phyloP scores from a whole-genome alignment of 2,329 filamentous ascomycete genomes.

The Anthostomella pinea region DNA sequence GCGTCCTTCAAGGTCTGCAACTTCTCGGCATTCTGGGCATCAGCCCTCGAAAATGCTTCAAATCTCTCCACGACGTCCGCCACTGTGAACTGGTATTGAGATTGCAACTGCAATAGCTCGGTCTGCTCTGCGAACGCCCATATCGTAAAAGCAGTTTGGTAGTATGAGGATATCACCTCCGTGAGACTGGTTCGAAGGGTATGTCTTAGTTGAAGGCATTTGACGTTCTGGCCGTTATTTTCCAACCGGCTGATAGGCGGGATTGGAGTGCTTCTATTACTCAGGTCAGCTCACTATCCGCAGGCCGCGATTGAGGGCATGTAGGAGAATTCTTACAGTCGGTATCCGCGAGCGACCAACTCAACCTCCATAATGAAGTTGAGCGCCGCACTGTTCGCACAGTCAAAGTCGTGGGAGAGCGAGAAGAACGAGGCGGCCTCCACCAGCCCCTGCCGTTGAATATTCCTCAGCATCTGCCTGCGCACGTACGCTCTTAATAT shows the following conservation, averaged over 20 bases:
- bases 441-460: conserved; percentile 29
- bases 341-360: conserved; percentile 32
- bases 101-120: conserved; percentile 88
- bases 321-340: conserved; percentile 26
- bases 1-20: conserved; percentile 77
- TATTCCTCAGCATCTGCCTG: conserved; percentile 29
- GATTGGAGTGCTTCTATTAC: conserved; percentile 72
- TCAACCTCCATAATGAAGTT: conserved; percentile 36
- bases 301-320: background rate
- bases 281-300: conserved; percentile 14
- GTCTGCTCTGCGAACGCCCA: conserved; percentile 73
- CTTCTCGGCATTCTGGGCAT: conserved; percentile 75
- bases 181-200: conserved; percentile 69
- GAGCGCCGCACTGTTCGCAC: conserved; percentile 32
- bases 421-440: conserved; percentile 30
- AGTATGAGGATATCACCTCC: conserved; percentile 68
- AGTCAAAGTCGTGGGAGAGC: conserved; percentile 30
- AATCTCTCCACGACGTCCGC: conserved; percentile 71
- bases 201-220: conserved; percentile 77
- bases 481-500: conserved; percentile 29
- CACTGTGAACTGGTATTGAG: conserved; percentile 78
- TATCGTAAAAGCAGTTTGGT: conserved; percentile 65
- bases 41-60: conserved; percentile 59
- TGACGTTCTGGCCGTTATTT: conserved; percentile 72
- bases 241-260: conserved; percentile 92